Evolutionary conservation across 1,139 yeast genomes (phyloP), one percentile per base, ranked within the genome.

Genomic region (Suhomyces anneliseae): DNA sequence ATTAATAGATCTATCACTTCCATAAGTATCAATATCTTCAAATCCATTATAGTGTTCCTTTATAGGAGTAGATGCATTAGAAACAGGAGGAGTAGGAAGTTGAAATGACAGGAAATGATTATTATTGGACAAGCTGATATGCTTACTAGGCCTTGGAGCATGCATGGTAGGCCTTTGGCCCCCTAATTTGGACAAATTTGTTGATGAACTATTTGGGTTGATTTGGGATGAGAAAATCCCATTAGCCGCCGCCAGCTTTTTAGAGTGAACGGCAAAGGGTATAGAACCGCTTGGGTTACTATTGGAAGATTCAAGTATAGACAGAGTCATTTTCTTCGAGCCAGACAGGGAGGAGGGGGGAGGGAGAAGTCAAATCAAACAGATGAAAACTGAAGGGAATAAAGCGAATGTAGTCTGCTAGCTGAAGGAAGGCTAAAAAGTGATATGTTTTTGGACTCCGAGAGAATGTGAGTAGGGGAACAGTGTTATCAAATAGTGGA

Each of bases 41-140:
- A 38, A 45, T 12, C 36, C 37, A 31, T 27, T 29, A n/a, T 27
- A 27, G 26, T 42, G 29, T 41, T 60, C 58, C 40, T 54, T 52
- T 24, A 61, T 60, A 0, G 78, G 78, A 1, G 76, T 68, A 12
- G 68, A 62, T 4, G 68, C 49, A 38, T 58, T 63, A 10, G 76
- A 69, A 6, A 65, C 49, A 6, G 76, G 76, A 6, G 77, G 76
- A 1, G 78, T 69, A 2, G 75, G 74, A 34, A 55, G 46, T 44
- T 50, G 58, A 45, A 51, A 54, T 43, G 51, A 39, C 44, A 46
- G 45, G 44, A 49, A 51, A 43, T 45, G 52, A 43, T 44, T 40
- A 40, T 47, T 46, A 34, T 41, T 54, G 40, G 55, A 45, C 34
- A 56, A 49, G 40, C 56, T 56, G 51, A 58, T 48, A 40, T 60